Percentiles rank a stretch among this genome's conserved stretches.
phyloP scores from a whole-genome alignment of 192 early-diverging fungal species.

The Backusella morwellensis region DNA sequence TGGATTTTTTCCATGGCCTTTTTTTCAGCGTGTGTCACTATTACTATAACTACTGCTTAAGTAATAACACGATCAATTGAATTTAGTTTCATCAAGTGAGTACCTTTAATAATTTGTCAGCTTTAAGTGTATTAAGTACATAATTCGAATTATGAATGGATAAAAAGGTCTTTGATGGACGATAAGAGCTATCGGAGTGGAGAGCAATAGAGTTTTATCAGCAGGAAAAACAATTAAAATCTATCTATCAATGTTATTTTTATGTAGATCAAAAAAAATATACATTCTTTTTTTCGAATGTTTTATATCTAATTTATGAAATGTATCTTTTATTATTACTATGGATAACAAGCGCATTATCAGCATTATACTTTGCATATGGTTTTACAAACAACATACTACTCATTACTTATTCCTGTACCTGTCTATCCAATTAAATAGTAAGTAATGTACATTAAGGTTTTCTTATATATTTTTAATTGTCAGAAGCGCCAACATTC shows the following conservation, averaged over 20 bases:
- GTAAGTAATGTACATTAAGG: background rate
- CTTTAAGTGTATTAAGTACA: background rate
- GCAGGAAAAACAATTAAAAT: background rate
- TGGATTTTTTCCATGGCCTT: background rate
- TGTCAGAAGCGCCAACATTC: background rate
- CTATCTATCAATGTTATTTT: background rate
- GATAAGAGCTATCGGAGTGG: background rate
- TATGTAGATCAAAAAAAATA: background rate
- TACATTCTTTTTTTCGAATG: background rate
- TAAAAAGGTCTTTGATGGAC: background rate
- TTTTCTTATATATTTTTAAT: background rate
- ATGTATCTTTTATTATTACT: background rate
- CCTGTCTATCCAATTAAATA: background rate
- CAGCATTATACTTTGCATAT: background rate
- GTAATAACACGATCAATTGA: background rate
- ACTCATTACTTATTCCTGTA: background rate
- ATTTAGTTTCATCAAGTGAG: background rate
- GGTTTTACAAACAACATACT: background rate
- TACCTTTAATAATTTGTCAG: background rate
- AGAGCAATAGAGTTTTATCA: background rate
- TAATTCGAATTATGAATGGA: background rate
- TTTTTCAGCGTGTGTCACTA: background rate
- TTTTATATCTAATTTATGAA: background rate
- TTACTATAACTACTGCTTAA: background rate
- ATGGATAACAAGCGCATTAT: background rate